phyloP scores from a whole-genome alignment of 2,329 filamentous ascomycete species.

The Tolypocladium cylindrosporum region DNA sequence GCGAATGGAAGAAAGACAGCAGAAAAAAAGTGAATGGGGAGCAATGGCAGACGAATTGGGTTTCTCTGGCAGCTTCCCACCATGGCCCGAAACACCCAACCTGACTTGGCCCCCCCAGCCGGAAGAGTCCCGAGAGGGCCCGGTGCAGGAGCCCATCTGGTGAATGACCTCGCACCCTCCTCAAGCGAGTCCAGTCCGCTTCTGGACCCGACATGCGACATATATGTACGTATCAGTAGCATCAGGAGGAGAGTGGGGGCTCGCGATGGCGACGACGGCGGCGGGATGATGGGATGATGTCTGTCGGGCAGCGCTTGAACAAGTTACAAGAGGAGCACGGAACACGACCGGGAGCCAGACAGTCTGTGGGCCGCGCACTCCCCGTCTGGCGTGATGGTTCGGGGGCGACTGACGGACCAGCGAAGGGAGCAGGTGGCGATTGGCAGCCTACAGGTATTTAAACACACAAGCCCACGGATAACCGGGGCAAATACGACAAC shows the following conservation, averaged over 20 bases:
- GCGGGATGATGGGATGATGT: background rate
- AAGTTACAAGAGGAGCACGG: background rate
- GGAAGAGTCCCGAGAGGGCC: background rate
- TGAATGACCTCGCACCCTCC: background rate
- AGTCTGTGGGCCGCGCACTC: background rate
- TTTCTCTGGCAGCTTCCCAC: background rate
- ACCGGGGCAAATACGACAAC: background rate
- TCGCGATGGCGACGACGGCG: too few species aligned
- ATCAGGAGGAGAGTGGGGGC: background rate
- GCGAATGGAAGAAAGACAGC: background rate
- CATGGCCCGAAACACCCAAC: background rate
- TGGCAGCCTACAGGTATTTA: background rate
- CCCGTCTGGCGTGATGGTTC: background rate
- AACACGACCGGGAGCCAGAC: background rate
- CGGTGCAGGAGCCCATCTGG: background rate
- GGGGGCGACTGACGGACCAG: background rate
- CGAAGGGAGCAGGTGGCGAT: background rate
- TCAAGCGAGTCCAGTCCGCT: background rate
- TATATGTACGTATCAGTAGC: background rate
- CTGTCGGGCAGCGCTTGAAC: background rate
- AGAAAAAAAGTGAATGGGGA: background rate
- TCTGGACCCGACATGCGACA: background rate
- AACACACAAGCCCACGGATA: background rate
- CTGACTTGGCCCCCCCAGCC: background rate
- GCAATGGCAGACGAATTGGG: background rate